phyloP scores from a whole-genome alignment of 805 yeast species.

The Wickerhamomyces bovis region DNA sequence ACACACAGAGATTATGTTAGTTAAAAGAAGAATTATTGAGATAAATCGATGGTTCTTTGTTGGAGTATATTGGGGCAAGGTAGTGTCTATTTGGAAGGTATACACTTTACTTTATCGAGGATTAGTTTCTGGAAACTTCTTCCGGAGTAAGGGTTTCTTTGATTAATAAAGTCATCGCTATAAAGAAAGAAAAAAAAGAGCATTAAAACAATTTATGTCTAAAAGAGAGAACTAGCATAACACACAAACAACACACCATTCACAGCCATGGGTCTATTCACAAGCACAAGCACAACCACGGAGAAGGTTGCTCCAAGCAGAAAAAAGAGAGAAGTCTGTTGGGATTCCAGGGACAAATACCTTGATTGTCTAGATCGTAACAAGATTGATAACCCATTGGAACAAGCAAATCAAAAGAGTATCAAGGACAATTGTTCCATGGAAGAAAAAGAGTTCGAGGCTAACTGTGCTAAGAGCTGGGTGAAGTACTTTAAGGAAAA shows the following conservation, averaged over 20 bases:
- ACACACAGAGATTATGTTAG: too few relatives aligned
- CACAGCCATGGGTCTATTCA: slow-evolving; percentile 45
- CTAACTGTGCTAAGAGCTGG: slow-evolving; percentile 85
- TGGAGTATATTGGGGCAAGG: too few relatives aligned
- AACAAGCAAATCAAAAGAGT: slow-evolving; percentile 37
- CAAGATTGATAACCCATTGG: slow-evolving; percentile 64
- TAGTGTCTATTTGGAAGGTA: too few relatives aligned
- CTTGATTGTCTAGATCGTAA: slow-evolving; percentile 69
- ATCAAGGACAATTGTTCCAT: slow-evolving; percentile 53
- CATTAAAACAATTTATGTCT: too few relatives aligned
- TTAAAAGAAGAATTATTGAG: too few relatives aligned
- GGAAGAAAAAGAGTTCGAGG: slow-evolving; percentile 53
- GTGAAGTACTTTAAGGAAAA: slow-evolving; percentile 86
- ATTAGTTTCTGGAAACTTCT: too few relatives aligned
- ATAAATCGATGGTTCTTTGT: too few relatives aligned
- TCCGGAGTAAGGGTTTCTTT: too few relatives aligned
- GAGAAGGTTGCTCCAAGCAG: slow-evolving; percentile 51
- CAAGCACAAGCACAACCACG: slow-evolving; percentile 18
- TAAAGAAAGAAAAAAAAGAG: too few relatives aligned
- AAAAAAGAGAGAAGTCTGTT: slow-evolving; percentile 68
- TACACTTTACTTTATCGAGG: too few relatives aligned
- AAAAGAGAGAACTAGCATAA: background rate
- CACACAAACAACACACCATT: too few relatives aligned
- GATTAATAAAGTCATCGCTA: too few relatives aligned
- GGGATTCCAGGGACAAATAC: slow-evolving; percentile 82